A percentile compares a stretch with the other conserved stretches of the same genome.
Conservation (phyloP, 345 rosid species). For the Erucastrum elatum region DNA sequence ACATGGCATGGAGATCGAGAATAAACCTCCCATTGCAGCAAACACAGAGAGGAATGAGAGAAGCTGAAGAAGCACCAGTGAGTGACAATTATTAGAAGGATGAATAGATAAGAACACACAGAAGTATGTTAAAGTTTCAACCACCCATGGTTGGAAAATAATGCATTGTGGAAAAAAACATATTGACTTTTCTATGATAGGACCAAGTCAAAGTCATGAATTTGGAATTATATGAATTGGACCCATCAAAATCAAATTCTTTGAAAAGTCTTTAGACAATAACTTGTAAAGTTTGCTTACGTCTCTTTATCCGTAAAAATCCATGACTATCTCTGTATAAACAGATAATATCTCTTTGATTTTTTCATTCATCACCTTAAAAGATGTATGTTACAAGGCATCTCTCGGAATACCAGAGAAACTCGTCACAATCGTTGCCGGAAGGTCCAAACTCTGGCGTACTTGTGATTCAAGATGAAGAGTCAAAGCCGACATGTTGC, state of each 20-base stretch:
- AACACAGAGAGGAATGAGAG: no score
- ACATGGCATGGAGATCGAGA: neutral
- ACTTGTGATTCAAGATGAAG: conserved; percentile 58
- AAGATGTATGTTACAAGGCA: conserved; percentile 36
- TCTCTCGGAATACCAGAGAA: conserved; percentile 48
- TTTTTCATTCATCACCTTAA: neutral
- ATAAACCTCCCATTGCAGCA: neutral
- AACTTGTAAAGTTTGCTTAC: neutral
- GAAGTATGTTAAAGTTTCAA: neutral
- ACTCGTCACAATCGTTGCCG: conserved; percentile 36
- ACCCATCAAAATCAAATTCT: neutral
- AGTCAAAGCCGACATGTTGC: conserved; percentile 48
- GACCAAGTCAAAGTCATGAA: neutral
- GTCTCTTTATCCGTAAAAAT: neutral
- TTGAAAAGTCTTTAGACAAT: conserved; percentile 3
- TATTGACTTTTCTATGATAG: neutral
- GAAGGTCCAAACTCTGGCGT: conserved; percentile 60
- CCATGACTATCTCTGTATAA: neutral
- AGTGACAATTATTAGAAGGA: neutral
- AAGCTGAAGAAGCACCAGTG: neutral
- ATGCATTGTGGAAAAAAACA: neutral
- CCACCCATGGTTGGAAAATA: neutral
- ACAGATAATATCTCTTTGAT: neutral
- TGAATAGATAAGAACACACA: neutral
- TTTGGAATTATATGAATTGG: neutral